These are phyloP conservation scores for Carex parvula DNA, from an alignment of 176 grass and related monocot genomes.

Conservation along the genomic window DNA sequence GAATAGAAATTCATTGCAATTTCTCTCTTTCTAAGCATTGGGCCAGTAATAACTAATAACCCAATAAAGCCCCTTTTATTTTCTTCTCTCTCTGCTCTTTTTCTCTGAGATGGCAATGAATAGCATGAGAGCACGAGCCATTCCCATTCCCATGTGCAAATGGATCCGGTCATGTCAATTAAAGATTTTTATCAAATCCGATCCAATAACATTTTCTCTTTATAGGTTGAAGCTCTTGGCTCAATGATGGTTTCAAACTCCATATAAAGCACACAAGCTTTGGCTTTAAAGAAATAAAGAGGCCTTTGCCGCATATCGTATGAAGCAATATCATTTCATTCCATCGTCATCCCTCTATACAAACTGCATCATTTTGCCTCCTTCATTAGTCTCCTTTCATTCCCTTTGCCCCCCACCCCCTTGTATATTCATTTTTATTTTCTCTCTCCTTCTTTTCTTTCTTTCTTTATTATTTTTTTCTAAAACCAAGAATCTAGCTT, in stretches of 20 bases:
- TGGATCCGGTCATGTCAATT: neutral
- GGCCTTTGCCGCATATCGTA: conserved; percentile 5
- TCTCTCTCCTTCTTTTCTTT: neutral
- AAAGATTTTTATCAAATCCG: neutral
- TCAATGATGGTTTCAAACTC: conserved; percentile 53
- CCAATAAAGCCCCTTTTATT: conserved; percentile 5
- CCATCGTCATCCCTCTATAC: conserved; percentile 42
- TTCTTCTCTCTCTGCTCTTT: neutral
- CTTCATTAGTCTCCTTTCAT: conserved; percentile 16
- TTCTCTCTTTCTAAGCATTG: conserved; percentile 9
- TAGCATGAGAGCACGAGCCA: conserved; percentile 38
- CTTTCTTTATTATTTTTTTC: neutral
- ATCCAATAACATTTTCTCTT: conserved; percentile 1
- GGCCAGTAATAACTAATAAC: neutral
- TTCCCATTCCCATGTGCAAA: conserved; percentile 4
- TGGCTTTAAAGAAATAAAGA: conserved; percentile 37
- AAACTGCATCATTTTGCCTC: conserved; percentile 61
- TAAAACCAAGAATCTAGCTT: conserved; percentile 17
- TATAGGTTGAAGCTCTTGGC: conserved; percentile 16
- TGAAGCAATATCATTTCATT: conserved; percentile 46
- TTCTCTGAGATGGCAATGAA: conserved; percentile 46
- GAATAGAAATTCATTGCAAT: conserved; percentile 14
- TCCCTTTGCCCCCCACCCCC: conserved; percentile 4
- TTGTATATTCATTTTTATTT: neutral
- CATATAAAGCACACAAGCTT: conserved; percentile 35